A percentile compares a stretch with the other conserved stretches of the same genome.
These are phyloP conservation scores for Fusarium pseudocircinatum DNA, from an alignment of 2,329 filamentous ascomycete genomes.

Conservation along the genomic window DNA sequence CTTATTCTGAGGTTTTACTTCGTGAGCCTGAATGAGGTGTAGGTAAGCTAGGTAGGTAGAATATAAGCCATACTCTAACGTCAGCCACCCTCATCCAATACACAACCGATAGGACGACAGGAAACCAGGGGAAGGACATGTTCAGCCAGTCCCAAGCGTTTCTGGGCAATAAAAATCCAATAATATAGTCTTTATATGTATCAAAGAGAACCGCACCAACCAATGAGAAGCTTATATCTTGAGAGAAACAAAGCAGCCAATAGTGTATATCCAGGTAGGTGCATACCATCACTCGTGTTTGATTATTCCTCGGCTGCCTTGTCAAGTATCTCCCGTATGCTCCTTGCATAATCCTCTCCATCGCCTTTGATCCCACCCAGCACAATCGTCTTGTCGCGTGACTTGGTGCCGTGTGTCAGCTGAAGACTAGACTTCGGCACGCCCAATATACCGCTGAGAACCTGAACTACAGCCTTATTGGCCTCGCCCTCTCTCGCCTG, in stretches of 20 bases:
- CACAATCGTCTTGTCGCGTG: conserved; percentile 69
- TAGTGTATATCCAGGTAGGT: background rate
- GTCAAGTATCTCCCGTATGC: conserved; percentile 42
- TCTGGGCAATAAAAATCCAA: background rate
- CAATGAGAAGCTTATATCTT: conserved; percentile 15
- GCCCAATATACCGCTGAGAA: conserved; percentile 69
- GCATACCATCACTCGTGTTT: background rate
- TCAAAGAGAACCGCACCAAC: background rate
- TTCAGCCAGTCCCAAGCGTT: background rate
- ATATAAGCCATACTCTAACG: background rate
- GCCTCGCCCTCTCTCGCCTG: conserved; percentile 73
- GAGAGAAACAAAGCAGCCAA: background rate
- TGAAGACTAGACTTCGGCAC: conserved; percentile 71
- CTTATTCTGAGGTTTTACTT: background rate
- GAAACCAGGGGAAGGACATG: background rate
- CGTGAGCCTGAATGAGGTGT: background rate
- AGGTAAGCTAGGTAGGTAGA: background rate
- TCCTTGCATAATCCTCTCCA: conserved; percentile 41
- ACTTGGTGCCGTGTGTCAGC: conserved; percentile 71
- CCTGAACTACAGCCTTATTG: conserved; percentile 71
- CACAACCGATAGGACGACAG: background rate
- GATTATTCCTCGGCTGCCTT: conserved; percentile 38
- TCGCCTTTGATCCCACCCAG: conserved; percentile 49
- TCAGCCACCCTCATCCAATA: background rate
- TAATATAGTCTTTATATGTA: background rate